Evolutionary conservation across 2,329 filamentous ascomycete species (phyloP), one percentile per base, ranked within the genome.

Genomic region (Neoarthrinium moseri): DNA sequence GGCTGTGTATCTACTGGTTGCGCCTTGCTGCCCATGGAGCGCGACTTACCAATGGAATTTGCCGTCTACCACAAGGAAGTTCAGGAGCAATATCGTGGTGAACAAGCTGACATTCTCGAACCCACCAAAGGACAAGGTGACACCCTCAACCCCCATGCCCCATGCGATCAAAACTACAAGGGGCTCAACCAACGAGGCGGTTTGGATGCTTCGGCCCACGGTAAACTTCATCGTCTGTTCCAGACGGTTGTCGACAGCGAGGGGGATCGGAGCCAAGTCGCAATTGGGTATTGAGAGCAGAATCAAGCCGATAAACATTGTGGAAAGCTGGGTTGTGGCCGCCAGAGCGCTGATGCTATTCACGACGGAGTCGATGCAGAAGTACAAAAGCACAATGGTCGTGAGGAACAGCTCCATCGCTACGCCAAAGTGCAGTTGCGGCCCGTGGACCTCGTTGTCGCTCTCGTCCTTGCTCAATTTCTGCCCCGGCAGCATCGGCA

Each of bases 61-160:
- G 6, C 37, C 37, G 11, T 29, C n/a, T 15, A 24, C 18, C 23
- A 43, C 12, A 13, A 43, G 26, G 13, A 43, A 33, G 17, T 43
- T 43, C 4, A 43, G 40, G 7, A 43, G 29, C 7, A 43, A 21
- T 3, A 43, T 43, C 13, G 40, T 27, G 8, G 40, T 27, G 21
- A 43, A 43, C 6, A 43, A 21, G 7, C 29, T 33, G 29, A 43
- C 40, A 12, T 33, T 24, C 8, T 43, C 40, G 17, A 43, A 43
- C 4, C 40, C 40, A 11, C 33, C 40, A 15, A 43, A 32, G 6
- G 24, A 26, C 26, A 43, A 11, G 7, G 40, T 43, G 13, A 43
- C 26, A 2, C 15, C 29, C 5, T 21, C 26, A 8, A 43, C 26
- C 6, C 40, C 40, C 40, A 34, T 43, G 2, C 26, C 26, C 29